Evolutionary conservation across 495 filamentous ascomycete species (phyloP).

Genomic region (Aspergillus diversus): DNA sequence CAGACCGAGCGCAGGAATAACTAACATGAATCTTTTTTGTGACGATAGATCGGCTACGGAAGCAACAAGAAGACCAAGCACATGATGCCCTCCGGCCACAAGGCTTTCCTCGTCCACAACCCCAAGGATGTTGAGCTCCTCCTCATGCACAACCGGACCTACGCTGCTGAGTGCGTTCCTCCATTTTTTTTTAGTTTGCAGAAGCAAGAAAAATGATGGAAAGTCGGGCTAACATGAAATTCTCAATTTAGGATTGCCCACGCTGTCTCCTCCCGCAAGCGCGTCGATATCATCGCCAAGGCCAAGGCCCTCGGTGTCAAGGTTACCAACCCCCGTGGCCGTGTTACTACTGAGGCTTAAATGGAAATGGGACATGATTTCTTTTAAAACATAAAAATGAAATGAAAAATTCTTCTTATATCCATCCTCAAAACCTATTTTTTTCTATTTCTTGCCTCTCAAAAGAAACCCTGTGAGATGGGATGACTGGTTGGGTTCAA

Average conservation of each 20-base stretch:
- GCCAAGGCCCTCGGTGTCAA: constrained; percentile 98
- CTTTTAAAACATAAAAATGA: constrained; percentile 25
- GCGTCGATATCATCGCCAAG: constrained; percentile 92
- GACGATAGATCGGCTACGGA: constrained; percentile 86
- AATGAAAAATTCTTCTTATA: constrained; percentile 12
- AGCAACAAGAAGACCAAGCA: constrained; percentile 98
- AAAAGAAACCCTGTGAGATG: constrained; percentile 5
- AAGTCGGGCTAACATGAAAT: constrained; percentile 8
- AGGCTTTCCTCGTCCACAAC: constrained; percentile 99
- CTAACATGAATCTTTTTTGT: background rate
- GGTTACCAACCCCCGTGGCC: constrained; percentile 98
- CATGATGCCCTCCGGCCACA: constrained; percentile 99
- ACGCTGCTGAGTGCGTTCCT: constrained; percentile 88
- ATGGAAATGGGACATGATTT: constrained; percentile 38
- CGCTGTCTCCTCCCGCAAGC: constrained; percentile 97
- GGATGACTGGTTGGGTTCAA: background rate
- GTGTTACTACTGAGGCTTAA: constrained; percentile 96
- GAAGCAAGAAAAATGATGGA: too few relatives aligned
- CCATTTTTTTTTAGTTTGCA: background rate
- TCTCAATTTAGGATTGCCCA: constrained; percentile 76
- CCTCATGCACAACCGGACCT: constrained; percentile 99
- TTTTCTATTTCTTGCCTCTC: background rate
- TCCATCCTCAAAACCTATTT: constrained; percentile 6
- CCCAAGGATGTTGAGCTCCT: constrained; percentile 92
- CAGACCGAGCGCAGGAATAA: too few relatives aligned